Evolutionary conservation across 1,284 basidiomycete species (phyloP).

Genomic region (Paramarasmius palmivorus): DNA sequence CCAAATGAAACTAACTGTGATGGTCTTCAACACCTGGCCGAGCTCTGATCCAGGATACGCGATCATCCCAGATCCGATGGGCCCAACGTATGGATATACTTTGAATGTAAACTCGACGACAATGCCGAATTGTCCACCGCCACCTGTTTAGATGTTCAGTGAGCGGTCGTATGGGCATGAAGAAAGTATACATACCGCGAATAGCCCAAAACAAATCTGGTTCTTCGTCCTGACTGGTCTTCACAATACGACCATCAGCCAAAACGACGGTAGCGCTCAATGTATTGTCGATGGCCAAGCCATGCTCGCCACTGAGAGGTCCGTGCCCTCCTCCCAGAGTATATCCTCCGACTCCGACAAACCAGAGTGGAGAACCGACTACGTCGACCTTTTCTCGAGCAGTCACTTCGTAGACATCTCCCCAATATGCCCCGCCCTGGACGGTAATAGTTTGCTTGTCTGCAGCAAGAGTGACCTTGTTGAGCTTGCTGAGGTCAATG

Average conservation of each 20-base stretch:
- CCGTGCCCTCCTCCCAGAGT: constrained; percentile 29
- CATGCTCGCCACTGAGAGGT: constrained; percentile 23
- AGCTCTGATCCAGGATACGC: constrained; percentile 18
- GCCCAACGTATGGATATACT: constrained; percentile 25
- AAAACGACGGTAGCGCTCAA: constrained; percentile 31
- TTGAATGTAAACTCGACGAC: constrained; percentile 43
- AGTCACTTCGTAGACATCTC: constrained; percentile 17
- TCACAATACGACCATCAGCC: constrained; percentile 30
- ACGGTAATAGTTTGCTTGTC: constrained; percentile 15
- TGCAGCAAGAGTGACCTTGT: neutral
- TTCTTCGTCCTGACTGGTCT: constrained; percentile 22
- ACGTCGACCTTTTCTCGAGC: constrained; percentile 14
- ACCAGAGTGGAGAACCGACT: constrained; percentile 9
- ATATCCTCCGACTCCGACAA: constrained; percentile 12
- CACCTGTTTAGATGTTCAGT: constrained; percentile 28
- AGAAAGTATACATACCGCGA: constrained; percentile 16
- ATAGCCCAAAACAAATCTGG: constrained; percentile 28
- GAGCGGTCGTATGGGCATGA: neutral
- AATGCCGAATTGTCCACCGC: constrained; percentile 48
- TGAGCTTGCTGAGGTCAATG: constrained; percentile 5
- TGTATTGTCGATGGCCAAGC: constrained; percentile 31
- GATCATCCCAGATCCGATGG: constrained; percentile 21
- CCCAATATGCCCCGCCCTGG: constrained; percentile 18
- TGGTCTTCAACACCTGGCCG: constrained; percentile 10
- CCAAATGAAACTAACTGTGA: constrained; percentile 9